These are phyloP conservation scores for Podila epicladia DNA, from an alignment of 192 early-diverging fungal genomes.

Conservation along the genomic window DNA sequence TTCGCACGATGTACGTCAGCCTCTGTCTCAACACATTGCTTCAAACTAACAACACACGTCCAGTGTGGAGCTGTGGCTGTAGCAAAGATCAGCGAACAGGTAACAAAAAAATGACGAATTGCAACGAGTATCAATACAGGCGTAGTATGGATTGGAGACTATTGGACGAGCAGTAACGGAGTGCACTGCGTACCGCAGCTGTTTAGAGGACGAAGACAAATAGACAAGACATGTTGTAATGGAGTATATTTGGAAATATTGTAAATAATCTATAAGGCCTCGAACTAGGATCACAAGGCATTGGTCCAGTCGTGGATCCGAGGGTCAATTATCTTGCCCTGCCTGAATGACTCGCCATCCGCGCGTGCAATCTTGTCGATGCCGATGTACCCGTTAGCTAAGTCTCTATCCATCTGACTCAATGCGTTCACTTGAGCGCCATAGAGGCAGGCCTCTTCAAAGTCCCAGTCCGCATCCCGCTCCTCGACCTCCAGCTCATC, in stretches of 20 bases:
- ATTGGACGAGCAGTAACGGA: no score
- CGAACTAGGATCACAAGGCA: background rate
- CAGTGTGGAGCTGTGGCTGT: no score
- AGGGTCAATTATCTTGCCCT: conserved; percentile 9
- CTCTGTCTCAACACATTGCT: no score
- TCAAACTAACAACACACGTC: no score
- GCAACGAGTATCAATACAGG: no score
- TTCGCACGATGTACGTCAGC: no score
- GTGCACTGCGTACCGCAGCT: no score
- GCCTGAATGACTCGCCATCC: conserved; percentile 4
- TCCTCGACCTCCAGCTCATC: conserved; percentile 19
- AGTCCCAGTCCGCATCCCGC: conserved; percentile 34
- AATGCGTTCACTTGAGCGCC: conserved; percentile 18
- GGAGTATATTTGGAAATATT: background rate
- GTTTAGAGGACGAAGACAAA: background rate
- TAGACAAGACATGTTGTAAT: background rate
- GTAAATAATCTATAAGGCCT: background rate
- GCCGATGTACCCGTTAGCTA: conserved; percentile 37
- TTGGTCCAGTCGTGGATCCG: conserved; percentile 20
- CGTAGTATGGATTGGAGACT: no score
- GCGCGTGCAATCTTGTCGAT: conserved; percentile 26
- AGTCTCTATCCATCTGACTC: conserved; percentile 1
- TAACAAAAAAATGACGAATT: no score
- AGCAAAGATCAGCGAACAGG: no score
- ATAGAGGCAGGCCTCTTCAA: conserved; percentile 25